Percentiles rank a stretch among this genome's conserved stretches.
phyloP scores from a whole-genome alignment of 2,329 filamentous ascomycete genomes.

The Colletotrichum sp. region DNA sequence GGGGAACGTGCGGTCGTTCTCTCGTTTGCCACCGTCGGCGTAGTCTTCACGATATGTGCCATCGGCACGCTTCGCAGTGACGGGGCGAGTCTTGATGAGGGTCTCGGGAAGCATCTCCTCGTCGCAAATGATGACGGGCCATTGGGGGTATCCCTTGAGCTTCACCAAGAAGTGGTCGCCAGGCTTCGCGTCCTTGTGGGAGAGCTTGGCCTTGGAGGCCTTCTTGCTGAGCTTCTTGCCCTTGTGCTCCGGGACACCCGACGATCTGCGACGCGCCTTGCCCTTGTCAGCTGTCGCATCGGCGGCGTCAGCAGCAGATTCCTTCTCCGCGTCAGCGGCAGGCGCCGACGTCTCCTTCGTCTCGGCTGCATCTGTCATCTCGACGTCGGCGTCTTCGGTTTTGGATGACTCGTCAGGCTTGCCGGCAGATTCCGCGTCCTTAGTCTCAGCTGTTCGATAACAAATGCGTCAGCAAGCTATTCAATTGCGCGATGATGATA shows the following conservation, averaged over 20 bases:
- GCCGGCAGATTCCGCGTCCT: slow-evolving; percentile 31
- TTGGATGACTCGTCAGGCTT: slow-evolving; percentile 34
- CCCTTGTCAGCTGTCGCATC: slow-evolving; percentile 42
- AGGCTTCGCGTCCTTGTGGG: slow-evolving; percentile 80
- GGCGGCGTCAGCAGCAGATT: slow-evolving; percentile 32
- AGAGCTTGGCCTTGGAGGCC: slow-evolving; percentile 75
- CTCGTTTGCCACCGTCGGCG: slow-evolving; percentile 85
- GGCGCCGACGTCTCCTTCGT: slow-evolving; percentile 36
- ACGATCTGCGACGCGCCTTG: slow-evolving; percentile 75
- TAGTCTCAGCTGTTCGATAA: slow-evolving; percentile 27
- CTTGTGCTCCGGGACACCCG: slow-evolving; percentile 68
- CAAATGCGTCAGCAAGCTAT: background rate
- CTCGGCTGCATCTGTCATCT: slow-evolving; percentile 66
- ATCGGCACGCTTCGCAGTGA: slow-evolving; percentile 81
- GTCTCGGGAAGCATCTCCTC: slow-evolving; percentile 89
- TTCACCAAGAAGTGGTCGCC: slow-evolving; percentile 93
- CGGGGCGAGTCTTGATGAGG: slow-evolving; percentile 79
- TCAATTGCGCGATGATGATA: slow-evolving; percentile 16
- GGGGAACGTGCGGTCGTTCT: slow-evolving; percentile 84
- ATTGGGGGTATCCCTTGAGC: slow-evolving; percentile 92
- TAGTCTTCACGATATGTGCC: slow-evolving; percentile 89
- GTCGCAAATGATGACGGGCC: slow-evolving; percentile 93
- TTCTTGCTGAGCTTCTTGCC: slow-evolving; percentile 86
- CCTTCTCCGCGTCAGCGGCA: slow-evolving; percentile 26
- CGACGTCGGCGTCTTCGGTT: slow-evolving; percentile 52